A percentile compares a stretch with the other conserved stretches of the same genome.
Evolutionary conservation across 257 asterid genomes (phyloP).

Genomic region (Thymus quinquecostatus): DNA sequence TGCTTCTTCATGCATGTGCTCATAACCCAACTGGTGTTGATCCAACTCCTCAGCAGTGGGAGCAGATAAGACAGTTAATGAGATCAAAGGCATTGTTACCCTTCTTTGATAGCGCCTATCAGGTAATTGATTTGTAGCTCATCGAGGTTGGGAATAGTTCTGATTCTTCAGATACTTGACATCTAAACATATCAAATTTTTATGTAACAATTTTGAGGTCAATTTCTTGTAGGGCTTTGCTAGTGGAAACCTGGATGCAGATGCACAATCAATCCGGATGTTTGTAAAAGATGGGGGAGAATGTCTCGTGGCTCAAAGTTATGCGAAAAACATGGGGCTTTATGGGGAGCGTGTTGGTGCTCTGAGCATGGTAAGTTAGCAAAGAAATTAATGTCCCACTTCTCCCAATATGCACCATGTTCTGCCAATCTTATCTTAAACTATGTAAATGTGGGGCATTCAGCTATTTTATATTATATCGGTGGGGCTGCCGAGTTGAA

Average conservation of each 20-base stretch:
- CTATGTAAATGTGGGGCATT: too few relatives aligned
- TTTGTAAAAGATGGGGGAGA: conserved; percentile 98
- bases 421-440: too few relatives aligned
- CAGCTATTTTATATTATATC: too few relatives aligned
- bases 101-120: conserved; percentile 98
- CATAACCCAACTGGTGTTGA: conserved; percentile 99
- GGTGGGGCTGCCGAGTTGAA: too few relatives aligned
- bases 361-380: conserved; percentile 81
- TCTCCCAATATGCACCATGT: too few relatives aligned
- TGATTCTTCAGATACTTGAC: too few relatives aligned
- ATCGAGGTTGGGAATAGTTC: too few relatives aligned
- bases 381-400: too few relatives aligned
- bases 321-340: conserved; percentile 97
- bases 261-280: conserved; percentile 83
- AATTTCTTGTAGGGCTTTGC: conserved; percentile 92
- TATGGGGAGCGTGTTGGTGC: conserved; percentile 99
- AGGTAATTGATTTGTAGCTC: conserved; percentile 48
- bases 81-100: conserved; percentile 85
- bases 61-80: conserved; percentile 79
- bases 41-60: conserved; percentile 95
- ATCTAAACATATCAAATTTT: neutral
- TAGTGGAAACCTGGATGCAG: conserved; percentile 90
- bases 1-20: conserved; percentile 98
- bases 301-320: conserved; percentile 91
- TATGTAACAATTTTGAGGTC: conserved; percentile 21